Evolutionary conservation across 177 flowering plant species (phyloP).

Genomic region (Telopea speciosissima): DNA sequence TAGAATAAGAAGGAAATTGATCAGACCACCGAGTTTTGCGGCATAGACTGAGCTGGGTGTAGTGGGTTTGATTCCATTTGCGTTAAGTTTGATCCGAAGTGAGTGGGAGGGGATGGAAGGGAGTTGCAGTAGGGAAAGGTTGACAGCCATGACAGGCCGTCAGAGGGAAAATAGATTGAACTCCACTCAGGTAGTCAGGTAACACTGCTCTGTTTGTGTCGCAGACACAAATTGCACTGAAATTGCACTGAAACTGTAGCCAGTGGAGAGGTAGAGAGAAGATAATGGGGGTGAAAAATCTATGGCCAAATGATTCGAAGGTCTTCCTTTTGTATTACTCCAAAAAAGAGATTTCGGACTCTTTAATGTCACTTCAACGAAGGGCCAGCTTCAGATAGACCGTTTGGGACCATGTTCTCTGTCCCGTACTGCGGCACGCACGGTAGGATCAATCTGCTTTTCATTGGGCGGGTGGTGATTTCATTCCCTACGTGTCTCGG

Average conservation of each 20-base stretch:
- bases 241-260: background rate
- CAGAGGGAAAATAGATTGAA: background rate
- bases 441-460: too few relatives aligned
- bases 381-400: too few relatives aligned
- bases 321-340: background rate
- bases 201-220: background rate
- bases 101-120: conserved; percentile 12
- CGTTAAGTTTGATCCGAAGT: conserved; percentile 9
- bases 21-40: background rate
- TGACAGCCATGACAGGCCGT: conserved; percentile 16
- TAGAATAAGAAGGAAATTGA: background rate
- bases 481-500: too few relatives aligned
- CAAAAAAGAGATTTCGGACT: too few relatives aligned
- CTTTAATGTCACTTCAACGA: too few relatives aligned
- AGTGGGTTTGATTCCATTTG: conserved; percentile 11
- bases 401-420: too few relatives aligned
- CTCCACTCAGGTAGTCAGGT: background rate
- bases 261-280: background rate
- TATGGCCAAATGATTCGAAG: background rate
- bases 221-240: background rate
- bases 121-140: conserved; percentile 13
- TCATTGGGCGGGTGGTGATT: too few relatives aligned
- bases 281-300: background rate
- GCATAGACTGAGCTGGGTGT: background rate
- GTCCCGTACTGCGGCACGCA: too few relatives aligned